Conservation (phyloP, 2,329 filamentous ascomycete genomes). For the Fusarium solani-melongenae region DNA sequence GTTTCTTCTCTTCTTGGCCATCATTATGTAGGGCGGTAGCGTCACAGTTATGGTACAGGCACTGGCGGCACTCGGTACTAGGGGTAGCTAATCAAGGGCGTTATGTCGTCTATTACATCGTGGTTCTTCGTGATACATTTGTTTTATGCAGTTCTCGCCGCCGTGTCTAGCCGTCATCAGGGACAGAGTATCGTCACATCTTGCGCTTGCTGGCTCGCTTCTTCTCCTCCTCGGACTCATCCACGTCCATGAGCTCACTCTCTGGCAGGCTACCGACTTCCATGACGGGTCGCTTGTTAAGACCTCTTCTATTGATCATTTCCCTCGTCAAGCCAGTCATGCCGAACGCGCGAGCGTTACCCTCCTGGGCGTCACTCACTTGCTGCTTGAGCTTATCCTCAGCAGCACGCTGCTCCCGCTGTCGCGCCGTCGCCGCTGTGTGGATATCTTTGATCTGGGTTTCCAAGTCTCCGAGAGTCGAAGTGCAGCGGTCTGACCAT, state of each 20-base stretch:
- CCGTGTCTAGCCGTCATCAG: background rate
- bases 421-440: slow-evolving; percentile 63
- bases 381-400: slow-evolving; percentile 61
- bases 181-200: slow-evolving; percentile 49
- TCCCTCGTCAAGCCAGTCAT: slow-evolving; percentile 37
- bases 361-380: slow-evolving; percentile 58
- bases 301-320: slow-evolving; percentile 38
- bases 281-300: slow-evolving; percentile 53
- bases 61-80: slow-evolving; percentile 32
- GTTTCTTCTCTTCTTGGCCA: slow-evolving; percentile 24
- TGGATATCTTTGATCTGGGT: slow-evolving; percentile 77
- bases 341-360: slow-evolving; percentile 49
- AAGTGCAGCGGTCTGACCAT: slow-evolving; percentile 84
- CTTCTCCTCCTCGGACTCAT: slow-evolving; percentile 63
- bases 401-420: slow-evolving; percentile 60
- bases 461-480: slow-evolving; percentile 80
- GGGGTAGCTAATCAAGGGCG: slow-evolving; percentile 33
- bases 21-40: slow-evolving; percentile 15
- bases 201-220: slow-evolving; percentile 66
- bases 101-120: slow-evolving; percentile 44
- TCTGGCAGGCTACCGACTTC: slow-evolving; percentile 55
- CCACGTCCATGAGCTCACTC: slow-evolving; percentile 67
- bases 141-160: slow-evolving; percentile 7
- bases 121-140: slow-evolving; percentile 43
- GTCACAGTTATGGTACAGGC: slow-evolving; percentile 10